These are phyloP conservation scores for Platanthera guangdongensis DNA, from an alignment of 106 monocot species.

Conservation along the genomic window DNA sequence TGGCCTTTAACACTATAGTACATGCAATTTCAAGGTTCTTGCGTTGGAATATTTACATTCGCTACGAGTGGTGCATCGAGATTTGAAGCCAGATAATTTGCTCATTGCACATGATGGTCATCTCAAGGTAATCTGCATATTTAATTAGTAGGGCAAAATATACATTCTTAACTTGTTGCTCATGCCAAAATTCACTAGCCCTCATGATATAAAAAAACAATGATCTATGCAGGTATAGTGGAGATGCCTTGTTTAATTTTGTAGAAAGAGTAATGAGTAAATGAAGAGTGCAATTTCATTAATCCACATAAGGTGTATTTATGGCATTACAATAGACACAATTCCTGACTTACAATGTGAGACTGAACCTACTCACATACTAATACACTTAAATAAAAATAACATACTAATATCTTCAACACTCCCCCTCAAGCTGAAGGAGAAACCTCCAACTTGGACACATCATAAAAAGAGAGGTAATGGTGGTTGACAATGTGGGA, in stretches of 20 bases:
- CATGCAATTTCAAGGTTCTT: conserved; percentile 54
- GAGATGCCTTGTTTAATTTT: not conserved
- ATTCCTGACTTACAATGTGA: too few species aligned
- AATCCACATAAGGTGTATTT: too few species aligned
- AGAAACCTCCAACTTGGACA: too few species aligned
- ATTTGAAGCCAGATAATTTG: conserved; percentile 95
- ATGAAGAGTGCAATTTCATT: too few species aligned
- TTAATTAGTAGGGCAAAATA: not conserved
- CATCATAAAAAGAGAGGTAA: too few species aligned
- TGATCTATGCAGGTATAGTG: not conserved
- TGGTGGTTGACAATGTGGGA: too few species aligned
- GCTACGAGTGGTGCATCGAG: conserved; percentile 81
- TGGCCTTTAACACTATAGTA: conserved; percentile 1
- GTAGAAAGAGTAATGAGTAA: too few species aligned
- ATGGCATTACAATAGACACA: too few species aligned
- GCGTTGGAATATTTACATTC: conserved; percentile 98
- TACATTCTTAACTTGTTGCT: not conserved
- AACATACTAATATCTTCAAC: too few species aligned
- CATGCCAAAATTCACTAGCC: not conserved
- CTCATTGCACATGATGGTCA: conserved; percentile 97
- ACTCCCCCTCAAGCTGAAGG: too few species aligned
- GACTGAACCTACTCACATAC: too few species aligned
- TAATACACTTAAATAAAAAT: too few species aligned
- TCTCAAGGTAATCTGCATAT: conserved; percentile 57
- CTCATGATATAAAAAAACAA: not conserved